Base-by-base conservation (phyloP, 1,139 yeast species). In the Wickerhamomyces sp. region DNA sequence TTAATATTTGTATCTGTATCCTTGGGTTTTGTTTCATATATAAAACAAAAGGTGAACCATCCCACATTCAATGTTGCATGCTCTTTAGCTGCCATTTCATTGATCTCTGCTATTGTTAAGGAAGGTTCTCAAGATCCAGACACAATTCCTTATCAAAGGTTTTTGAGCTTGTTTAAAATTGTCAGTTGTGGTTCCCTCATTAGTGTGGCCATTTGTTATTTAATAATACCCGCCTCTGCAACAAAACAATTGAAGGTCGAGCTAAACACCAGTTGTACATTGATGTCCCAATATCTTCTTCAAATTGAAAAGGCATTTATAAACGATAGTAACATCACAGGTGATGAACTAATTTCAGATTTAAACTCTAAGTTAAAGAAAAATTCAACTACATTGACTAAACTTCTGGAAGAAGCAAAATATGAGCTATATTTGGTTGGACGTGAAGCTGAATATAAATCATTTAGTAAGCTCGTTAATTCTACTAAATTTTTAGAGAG, bases 11-110 rank as follows among this genome's bases (percentile, higher is more conserved):
- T 72, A 54, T 80, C 73, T 45, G 60, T 61, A 3, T 76, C 87
- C 0, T 64, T 85, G 31, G 94, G 94, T 0, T 46, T 72, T 8
- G 72, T 87, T 20, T 83, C 92, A 2, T 82, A 71, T 52, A 70
- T 77, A 70, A 86, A 86, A 51, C 88, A 81, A 52, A 70, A 73
- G 46, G 75, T 84, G 38, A 74, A 75, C 47, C 78, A 75, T 52
- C 84, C 78, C 26, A 81, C 86, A 0, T 85, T 85, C 58, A 84
- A 83, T 50, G 85, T 92, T 14, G 92, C 95, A 0, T 82, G 94
- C 52, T 78, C 89, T 0, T 65, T 86, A 39, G 88, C 94, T 0
- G 78, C 86, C 15, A 83, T 86, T 39, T 74, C 85, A 9, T 65
- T 85, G 33, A 80, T 85, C 12, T 74, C 89, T 0, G 80, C 87